phyloP scores from a whole-genome alignment of 441 rosid species.

The Brassica balearica region DNA sequence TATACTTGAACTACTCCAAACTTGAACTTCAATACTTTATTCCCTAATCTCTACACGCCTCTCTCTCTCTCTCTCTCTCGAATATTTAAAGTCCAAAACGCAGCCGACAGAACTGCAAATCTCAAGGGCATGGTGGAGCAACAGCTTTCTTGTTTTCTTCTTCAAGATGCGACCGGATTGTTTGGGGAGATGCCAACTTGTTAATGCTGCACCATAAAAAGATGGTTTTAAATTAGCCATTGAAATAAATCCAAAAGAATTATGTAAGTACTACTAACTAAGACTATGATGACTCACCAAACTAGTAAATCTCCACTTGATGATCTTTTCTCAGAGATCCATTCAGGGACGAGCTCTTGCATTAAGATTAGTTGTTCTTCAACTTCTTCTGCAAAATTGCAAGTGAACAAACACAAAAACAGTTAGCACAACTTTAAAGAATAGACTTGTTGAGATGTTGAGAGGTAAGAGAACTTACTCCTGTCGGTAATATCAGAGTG shows the following conservation, averaged over 20 bases:
- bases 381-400: constrained; percentile 58
- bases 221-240: not conserved
- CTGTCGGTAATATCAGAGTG: constrained; percentile 72
- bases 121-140: constrained; percentile 21
- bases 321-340: constrained; percentile 76
- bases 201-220: constrained; percentile 51
- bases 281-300: constrained; percentile 53
- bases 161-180: constrained; percentile 54
- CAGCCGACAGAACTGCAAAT: not conserved
- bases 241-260: not conserved
- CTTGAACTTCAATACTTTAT: constrained; percentile 1
- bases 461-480: constrained; percentile 51
- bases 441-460: not conserved
- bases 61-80: not conserved
- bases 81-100: not conserved
- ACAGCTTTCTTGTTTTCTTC: constrained; percentile 49
- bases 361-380: constrained; percentile 77
- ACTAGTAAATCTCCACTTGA: constrained; percentile 75
- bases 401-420: not conserved
- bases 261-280: not conserved
- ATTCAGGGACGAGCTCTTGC: constrained; percentile 82
- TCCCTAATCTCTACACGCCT: constrained; percentile 15
- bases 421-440: not conserved
- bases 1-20: constrained; percentile 7
- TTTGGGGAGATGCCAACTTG: constrained; percentile 51